Percentiles rank a stretch among this genome's conserved stretches.
Evolutionary conservation across 352 stramenopile species (phyloP).

Genomic region (Phytophthora aleatoria): DNA sequence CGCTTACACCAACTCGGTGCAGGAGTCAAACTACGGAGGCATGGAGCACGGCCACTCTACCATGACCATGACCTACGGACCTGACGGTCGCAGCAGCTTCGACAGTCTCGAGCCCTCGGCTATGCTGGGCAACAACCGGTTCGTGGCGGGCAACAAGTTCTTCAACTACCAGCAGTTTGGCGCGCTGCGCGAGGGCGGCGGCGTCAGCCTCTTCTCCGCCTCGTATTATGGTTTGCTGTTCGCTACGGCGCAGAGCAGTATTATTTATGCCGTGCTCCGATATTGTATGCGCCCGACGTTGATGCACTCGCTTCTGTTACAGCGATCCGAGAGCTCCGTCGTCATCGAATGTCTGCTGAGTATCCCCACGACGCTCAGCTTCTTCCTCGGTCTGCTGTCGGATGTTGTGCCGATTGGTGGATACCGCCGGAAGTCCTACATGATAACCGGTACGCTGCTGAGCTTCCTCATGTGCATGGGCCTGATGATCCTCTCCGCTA

Average conservation of each 20-base stretch:
- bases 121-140: slow-evolving; percentile 42
- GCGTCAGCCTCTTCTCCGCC: slow-evolving; percentile 65
- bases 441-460: slow-evolving; percentile 74
- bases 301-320: slow-evolving; percentile 65
- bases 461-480: slow-evolving; percentile 61
- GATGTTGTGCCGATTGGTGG: slow-evolving; percentile 87
- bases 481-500: slow-evolving; percentile 59
- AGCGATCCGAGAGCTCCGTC: slow-evolving; percentile 52
- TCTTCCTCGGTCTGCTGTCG: slow-evolving; percentile 88
- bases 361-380: slow-evolving; percentile 88
- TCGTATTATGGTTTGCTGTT: slow-evolving; percentile 64
- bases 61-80: slow-evolving; percentile 33
- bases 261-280: slow-evolving; percentile 68
- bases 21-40: slow-evolving; percentile 24
- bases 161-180: slow-evolving; percentile 82
- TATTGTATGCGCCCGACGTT: slow-evolving; percentile 74
- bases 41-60: slow-evolving; percentile 36
- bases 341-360: slow-evolving; percentile 79
- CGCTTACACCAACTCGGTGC: slow-evolving; percentile 36
- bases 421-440: slow-evolving; percentile 91
- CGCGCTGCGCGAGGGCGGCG: slow-evolving; percentile 58
- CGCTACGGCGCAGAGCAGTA: slow-evolving; percentile 51
- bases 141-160: slow-evolving; percentile 73
- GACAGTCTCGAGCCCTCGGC: slow-evolving; percentile 38
- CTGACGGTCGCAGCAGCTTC: slow-evolving; percentile 30